phyloP scores from a whole-genome alignment of 2,329 filamentous ascomycete genomes.

The Claviceps maximensis region DNA sequence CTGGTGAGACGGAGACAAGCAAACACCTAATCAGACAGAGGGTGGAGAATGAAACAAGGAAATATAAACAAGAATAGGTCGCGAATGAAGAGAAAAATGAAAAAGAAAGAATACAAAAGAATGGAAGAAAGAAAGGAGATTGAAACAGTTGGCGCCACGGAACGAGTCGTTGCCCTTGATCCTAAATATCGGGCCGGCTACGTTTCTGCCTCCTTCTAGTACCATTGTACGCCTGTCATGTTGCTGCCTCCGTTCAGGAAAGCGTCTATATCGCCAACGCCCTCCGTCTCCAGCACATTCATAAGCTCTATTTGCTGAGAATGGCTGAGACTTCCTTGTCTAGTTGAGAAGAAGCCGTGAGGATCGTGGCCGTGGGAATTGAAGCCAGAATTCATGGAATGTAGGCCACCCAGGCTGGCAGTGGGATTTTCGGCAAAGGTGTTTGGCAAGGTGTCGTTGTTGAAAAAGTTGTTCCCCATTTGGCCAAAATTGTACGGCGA shows the following conservation, averaged over 20 bases:
- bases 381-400: slow-evolving; percentile 16
- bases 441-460: slow-evolving; percentile 23
- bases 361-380: slow-evolving; percentile 7
- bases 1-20: too few species aligned
- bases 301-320: slow-evolving; percentile 75
- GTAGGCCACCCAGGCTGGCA: slow-evolving; percentile 16
- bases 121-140: background rate
- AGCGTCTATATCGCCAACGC: slow-evolving; percentile 47
- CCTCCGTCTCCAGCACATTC: slow-evolving; percentile 61
- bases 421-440: slow-evolving; percentile 18
- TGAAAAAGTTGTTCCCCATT: slow-evolving; percentile 26
- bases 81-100: background rate
- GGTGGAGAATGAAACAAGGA: too few species aligned
- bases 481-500: slow-evolving; percentile 37
- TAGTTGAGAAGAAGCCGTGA: slow-evolving; percentile 29
- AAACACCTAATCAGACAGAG: too few species aligned
- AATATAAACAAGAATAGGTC: too few species aligned
- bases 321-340: slow-evolving; percentile 59
- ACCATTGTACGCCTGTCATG: slow-evolving; percentile 20
- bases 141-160: too few species aligned
- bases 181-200: too few species aligned
- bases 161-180: background rate
- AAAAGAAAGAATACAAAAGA: background rate
- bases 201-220: slow-evolving; percentile 11
- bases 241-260: slow-evolving; percentile 33